Conservation (phyloP, 805 yeast species). For the Cyberlindnera samutprakarnensis region DNA sequence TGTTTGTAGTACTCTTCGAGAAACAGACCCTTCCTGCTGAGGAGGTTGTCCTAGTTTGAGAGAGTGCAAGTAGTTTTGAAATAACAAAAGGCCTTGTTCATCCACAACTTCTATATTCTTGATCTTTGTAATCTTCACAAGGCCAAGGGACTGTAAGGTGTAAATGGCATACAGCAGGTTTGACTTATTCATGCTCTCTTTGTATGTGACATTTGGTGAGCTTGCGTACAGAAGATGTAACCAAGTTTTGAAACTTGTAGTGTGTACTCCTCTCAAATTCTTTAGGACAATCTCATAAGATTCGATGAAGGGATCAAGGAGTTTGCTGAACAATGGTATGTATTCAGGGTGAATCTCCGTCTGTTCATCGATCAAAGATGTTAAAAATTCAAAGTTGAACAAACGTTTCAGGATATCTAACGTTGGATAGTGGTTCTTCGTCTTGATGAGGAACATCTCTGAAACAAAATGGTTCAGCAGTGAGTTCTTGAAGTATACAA, state of each 20-base stretch:
- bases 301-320: conserved; percentile 17
- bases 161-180: conserved; percentile 17
- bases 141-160: conserved; percentile 13
- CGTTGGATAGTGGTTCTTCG: conserved; percentile 2
- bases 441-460: conserved; percentile 12
- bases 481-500: conserved; percentile 18
- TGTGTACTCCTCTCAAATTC: conserved; percentile 11
- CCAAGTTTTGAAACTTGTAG: conserved; percentile 14
- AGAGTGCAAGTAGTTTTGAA: conserved; percentile 7
- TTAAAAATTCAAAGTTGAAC: conserved; percentile 16
- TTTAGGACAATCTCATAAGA: conserved; percentile 16
- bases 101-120: conserved; percentile 11
- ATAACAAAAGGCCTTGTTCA: conserved; percentile 5
- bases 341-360: conserved; percentile 1
- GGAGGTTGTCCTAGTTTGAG: conserved; percentile 5
- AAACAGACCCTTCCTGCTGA: conserved; percentile 3
- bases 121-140: conserved; percentile 9
- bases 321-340: conserved; percentile 7
- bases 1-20: conserved; percentile 2
- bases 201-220: conserved; percentile 11
- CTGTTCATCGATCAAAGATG: conserved; percentile 8
- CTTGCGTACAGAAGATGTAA: conserved; percentile 16
- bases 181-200: conserved; percentile 18
- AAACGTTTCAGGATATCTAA: conserved; percentile 7
- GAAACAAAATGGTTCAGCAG: conserved; percentile 15